Conservation (phyloP, 495 filamentous ascomycete species). For the Parathielavia appendiculata region DNA sequence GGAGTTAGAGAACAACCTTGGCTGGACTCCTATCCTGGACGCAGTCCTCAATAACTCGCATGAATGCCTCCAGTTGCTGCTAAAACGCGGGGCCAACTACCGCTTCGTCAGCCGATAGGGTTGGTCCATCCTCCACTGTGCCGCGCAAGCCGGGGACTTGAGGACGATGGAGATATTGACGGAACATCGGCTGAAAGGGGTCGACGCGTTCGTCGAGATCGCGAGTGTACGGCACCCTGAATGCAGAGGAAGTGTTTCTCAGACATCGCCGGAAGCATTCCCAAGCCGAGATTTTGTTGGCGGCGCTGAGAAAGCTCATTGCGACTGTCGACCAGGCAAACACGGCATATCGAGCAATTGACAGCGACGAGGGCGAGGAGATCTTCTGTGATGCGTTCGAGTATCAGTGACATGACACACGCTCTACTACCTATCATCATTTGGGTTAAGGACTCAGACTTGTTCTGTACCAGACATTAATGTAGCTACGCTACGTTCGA, state of each 20-base stretch:
- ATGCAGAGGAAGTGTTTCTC: background rate
- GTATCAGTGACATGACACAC: background rate
- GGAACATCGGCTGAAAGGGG: background rate
- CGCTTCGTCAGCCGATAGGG: background rate
- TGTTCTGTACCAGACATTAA: too few species aligned
- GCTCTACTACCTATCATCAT: background rate
- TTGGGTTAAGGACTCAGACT: too few species aligned
- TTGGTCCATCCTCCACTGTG: background rate
- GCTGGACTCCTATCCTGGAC: background rate
- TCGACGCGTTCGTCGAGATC: background rate
- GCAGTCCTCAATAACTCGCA: background rate
- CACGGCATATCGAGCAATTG: background rate
- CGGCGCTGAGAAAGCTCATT: background rate
- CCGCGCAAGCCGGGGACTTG: background rate
- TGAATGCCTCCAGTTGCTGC: background rate
- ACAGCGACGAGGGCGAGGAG: background rate
- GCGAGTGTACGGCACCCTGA: background rate
- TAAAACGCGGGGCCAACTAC: background rate
- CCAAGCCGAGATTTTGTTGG: background rate
- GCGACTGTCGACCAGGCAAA: background rate
- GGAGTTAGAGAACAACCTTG: background rate
- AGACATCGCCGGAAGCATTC: background rate
- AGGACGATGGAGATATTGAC: background rate
- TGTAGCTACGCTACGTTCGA: too few species aligned
- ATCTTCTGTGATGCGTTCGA: background rate